Conservation (phyloP, 495 filamentous ascomycete species). For the Penicillium coffeae region DNA sequence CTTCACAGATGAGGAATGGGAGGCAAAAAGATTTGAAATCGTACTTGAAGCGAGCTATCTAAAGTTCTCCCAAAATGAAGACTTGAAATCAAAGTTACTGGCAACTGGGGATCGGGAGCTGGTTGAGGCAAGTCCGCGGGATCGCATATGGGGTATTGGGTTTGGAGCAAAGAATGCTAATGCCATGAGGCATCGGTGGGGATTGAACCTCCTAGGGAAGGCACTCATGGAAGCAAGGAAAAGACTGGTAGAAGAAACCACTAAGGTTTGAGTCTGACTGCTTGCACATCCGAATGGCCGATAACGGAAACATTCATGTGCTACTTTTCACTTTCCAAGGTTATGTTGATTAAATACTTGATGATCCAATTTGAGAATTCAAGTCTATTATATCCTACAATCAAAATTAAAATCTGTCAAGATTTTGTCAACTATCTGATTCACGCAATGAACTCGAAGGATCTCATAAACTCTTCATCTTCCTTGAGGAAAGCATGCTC, state of each 20-base stretch:
- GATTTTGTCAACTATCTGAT: no score
- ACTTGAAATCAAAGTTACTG: slow-evolving; percentile 1
- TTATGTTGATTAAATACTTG: no score
- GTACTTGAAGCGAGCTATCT: slow-evolving; percentile 7
- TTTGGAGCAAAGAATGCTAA: slow-evolving; percentile 5
- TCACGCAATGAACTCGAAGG: neutral
- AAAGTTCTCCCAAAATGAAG: slow-evolving; percentile 10
- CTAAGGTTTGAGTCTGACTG: no score
- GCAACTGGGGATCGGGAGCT: slow-evolving; percentile 8
- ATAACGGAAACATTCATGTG: no score
- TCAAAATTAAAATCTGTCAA: no score
- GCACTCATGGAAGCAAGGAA: slow-evolving; percentile 4
- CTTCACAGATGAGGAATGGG: slow-evolving; percentile 3
- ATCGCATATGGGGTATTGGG: slow-evolving; percentile 12
- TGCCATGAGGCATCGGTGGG: neutral
- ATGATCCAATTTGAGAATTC: no score
- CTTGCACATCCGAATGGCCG: no score
- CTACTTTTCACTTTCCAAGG: no score
- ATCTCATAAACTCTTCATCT: neutral
- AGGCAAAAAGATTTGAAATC: slow-evolving; percentile 1
- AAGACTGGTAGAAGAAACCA: slow-evolving; percentile 1
- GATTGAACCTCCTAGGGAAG: slow-evolving; percentile 8
- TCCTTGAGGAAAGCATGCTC: neutral
- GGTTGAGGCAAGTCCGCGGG: slow-evolving; percentile 8
- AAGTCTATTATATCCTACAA: no score